Percentiles rank a stretch among this genome's conserved stretches.
These are phyloP conservation scores for Heliophila coronopifolia DNA, from an alignment of 441 rosid species.

Conservation along the genomic window DNA sequence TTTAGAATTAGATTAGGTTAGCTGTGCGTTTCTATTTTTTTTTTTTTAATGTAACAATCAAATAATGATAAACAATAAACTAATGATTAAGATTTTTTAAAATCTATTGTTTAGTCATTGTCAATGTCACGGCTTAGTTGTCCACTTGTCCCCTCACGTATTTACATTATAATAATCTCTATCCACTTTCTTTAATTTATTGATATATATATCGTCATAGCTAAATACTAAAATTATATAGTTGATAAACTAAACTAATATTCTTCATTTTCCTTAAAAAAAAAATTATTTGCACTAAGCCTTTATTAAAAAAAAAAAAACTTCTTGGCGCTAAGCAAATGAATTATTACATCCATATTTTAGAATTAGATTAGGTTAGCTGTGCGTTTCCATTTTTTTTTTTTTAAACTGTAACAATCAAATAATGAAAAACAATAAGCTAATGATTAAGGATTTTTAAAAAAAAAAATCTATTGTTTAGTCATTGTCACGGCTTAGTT, in stretches of 20 bases:
- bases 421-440: slow-evolving; percentile 19
- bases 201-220: not conserved
- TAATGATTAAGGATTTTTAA: slow-evolving; percentile 20
- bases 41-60: too few relatives aligned
- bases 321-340: too few relatives aligned
- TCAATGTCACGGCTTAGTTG: slow-evolving; percentile 32
- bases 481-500: slow-evolving; percentile 29
- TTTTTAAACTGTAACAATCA: too few relatives aligned
- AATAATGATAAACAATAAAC: slow-evolving; percentile 20
- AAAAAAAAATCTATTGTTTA: slow-evolving; percentile 20
- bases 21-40: slow-evolving; percentile 26
- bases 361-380: slow-evolving; percentile 19
- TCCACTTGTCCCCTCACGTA: slow-evolving; percentile 24
- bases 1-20: slow-evolving; percentile 15
- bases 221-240: too few relatives aligned
- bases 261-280: too few relatives aligned
- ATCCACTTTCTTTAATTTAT: slow-evolving; percentile 19
- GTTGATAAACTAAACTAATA: too few relatives aligned
- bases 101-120: slow-evolving; percentile 21
- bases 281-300: too few relatives aligned
- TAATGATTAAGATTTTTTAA: slow-evolving; percentile 21
- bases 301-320: too few relatives aligned
- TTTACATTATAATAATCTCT: slow-evolving; percentile 1
- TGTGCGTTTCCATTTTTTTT: too few relatives aligned
- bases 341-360: too few relatives aligned